Evolutionary conservation across 2,329 filamentous ascomycete genomes (phyloP).

Genomic region (Rhinocladiella similis): DNA sequence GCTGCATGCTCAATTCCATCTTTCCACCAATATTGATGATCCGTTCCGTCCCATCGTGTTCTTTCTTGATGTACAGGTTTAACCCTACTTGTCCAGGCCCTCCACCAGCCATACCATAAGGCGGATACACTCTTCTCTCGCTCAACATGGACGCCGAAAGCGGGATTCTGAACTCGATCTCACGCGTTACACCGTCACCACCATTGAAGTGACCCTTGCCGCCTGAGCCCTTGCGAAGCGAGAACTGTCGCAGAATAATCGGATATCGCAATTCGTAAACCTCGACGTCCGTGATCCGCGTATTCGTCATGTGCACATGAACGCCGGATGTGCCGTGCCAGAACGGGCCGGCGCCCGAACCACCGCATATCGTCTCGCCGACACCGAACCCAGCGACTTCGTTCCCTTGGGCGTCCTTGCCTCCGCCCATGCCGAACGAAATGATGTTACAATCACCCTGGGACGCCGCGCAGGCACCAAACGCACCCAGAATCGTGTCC

Average conservation of each 20-base stretch:
- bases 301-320: slow-evolving; percentile 87
- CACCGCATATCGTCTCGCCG: slow-evolving; percentile 79
- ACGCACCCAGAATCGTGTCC: slow-evolving; percentile 37
- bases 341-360: slow-evolving; percentile 68
- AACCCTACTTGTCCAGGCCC: slow-evolving; percentile 21
- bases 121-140: slow-evolving; percentile 24
- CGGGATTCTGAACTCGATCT: slow-evolving; percentile 78
- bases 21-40: slow-evolving; percentile 28
- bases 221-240: slow-evolving; percentile 61
- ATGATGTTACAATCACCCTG: slow-evolving; percentile 35
- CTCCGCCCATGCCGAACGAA: slow-evolving; percentile 31
- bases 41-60: slow-evolving; percentile 11
- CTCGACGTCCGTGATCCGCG: slow-evolving; percentile 77
- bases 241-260: slow-evolving; percentile 70
- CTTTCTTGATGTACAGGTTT: slow-evolving; percentile 26
- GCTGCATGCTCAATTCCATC: slow-evolving; percentile 26
- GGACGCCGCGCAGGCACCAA: slow-evolving; percentile 30
- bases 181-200: slow-evolving; percentile 74
- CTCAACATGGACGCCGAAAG: slow-evolving; percentile 58
- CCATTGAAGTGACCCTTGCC: slow-evolving; percentile 67
- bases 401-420: slow-evolving; percentile 13
- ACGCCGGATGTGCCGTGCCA: slow-evolving; percentile 78
- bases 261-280: slow-evolving; percentile 77
- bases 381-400: slow-evolving; percentile 63
- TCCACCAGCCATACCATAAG: slow-evolving; percentile 30